A percentile compares a stretch with the other conserved stretches of the same genome.
These are phyloP conservation scores for Rutstroemia sp. DNA, from an alignment of 2,329 filamentous ascomycete species.

Conservation along the genomic window DNA sequence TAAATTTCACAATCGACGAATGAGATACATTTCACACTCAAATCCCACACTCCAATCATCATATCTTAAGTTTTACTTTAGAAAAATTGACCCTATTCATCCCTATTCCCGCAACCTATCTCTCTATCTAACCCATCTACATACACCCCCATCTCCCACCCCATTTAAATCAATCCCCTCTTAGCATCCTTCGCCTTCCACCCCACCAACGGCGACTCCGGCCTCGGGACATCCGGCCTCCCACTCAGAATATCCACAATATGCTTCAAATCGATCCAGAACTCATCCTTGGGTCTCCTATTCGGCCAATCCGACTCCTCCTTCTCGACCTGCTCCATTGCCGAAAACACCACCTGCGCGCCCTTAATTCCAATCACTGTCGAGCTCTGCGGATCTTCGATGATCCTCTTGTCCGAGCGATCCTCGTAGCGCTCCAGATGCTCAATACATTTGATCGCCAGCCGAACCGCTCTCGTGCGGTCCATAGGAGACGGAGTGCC, in stretches of 20 bases:
- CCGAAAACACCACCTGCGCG: slow-evolving; percentile 78
- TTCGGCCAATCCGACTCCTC: slow-evolving; percentile 91
- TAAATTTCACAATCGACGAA: too few species aligned
- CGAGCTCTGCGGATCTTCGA: slow-evolving; percentile 64
- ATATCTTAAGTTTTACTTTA: too few species aligned
- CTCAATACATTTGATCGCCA: slow-evolving; percentile 91
- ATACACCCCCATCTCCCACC: too few species aligned
- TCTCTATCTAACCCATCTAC: not conserved
- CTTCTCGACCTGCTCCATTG: slow-evolving; percentile 73
- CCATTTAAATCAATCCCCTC: slow-evolving; percentile 10
- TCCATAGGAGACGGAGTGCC: slow-evolving; percentile 94
- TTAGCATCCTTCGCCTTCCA: slow-evolving; percentile 15
- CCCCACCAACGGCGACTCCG: slow-evolving; percentile 39
- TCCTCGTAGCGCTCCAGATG: slow-evolving; percentile 75
- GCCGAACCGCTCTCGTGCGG: slow-evolving; percentile 79
- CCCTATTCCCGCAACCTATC: too few species aligned
- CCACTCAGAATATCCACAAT: slow-evolving; percentile 82
- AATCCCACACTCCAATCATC: too few species aligned
- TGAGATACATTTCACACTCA: too few species aligned
- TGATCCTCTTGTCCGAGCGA: slow-evolving; percentile 58
- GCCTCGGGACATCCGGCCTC: slow-evolving; percentile 42
- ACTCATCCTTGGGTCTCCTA: slow-evolving; percentile 73
- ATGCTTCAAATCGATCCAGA: slow-evolving; percentile 75
- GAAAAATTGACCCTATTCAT: too few species aligned
- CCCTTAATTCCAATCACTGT: slow-evolving; percentile 90